Evolutionary conservation across 768 basidiomycete species (phyloP), one percentile per base, ranked within the genome.

Genomic region (Cyclocybe aegerita): DNA sequence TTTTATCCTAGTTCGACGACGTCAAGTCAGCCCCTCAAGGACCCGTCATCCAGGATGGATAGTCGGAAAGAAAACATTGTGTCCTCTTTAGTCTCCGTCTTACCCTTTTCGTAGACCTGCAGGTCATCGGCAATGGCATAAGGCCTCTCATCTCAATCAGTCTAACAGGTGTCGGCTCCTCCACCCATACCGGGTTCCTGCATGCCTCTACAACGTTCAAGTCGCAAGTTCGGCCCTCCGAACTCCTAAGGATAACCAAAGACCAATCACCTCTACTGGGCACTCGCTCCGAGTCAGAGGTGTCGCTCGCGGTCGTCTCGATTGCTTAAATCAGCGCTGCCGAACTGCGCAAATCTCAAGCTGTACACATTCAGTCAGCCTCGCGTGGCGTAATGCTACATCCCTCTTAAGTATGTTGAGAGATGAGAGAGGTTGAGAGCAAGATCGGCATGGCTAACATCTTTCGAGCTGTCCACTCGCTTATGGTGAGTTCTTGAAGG

Each of bases 341-440:
- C 71, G 3, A 52, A 43, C n/a, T n/a, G n/a, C 8, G 51, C 53
- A 5, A 41, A 52, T 4, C 5, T 68, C 30, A 60, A 63, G 46
- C 50, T 80, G 4, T 80, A 74, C 52, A 80, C 77, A 0, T 79
- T 68, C 57, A 78, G 79, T 73, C 80, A 81, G 61, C 80, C 79
- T 12, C 66, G 80, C 23, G 72, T 71, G 7, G 80, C n/a, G 79
- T 8, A 66, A 81, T 46, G 50, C 52, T 0, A 59, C 58, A 1
- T 81, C 72, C 52, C 70, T 74, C 4, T 58, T 69, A 2, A 60
- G 73, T 4, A n/a, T n/a, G n/a, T n/a, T n/a, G n/a, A n/a, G n/a
- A n/a, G n/a, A n/a, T n/a, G n/a, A n/a, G n/a, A n/a, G n/a, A n/a
- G n/a, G 70, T 76, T 4, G 77, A 79, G 50, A 52, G 53, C 7